A percentile compares a stretch with the other conserved stretches of the same genome.
Conservation (phyloP, 306 rosid species). For the Sindora glabra region DNA sequence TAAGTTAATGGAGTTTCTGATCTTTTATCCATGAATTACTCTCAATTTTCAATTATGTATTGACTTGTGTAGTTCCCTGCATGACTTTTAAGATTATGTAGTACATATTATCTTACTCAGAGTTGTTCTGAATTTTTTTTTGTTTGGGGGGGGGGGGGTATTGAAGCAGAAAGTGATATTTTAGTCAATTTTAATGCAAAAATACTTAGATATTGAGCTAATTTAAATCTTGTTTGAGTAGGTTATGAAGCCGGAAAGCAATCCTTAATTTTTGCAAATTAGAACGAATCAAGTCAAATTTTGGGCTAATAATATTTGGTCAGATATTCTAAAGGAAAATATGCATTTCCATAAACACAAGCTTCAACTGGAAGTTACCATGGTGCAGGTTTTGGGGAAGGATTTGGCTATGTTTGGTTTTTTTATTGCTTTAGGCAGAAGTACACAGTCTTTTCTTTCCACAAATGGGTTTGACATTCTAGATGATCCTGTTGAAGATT, state of each 20-base stretch:
- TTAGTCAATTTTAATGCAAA: not conserved
- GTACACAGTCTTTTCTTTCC: constrained; percentile 64
- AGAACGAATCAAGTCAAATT: too few relatives aligned
- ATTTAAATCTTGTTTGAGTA: not conserved
- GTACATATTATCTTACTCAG: not conserved
- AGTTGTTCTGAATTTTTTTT: constrained; percentile 1
- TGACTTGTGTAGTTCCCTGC: constrained; percentile 10
- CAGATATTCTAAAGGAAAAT: not conserved
- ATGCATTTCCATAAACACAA: constrained; percentile 4
- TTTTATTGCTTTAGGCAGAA: constrained; percentile 94
- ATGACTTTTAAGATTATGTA: not conserved
- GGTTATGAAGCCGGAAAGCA: too few relatives aligned
- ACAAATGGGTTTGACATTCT: constrained; percentile 67
- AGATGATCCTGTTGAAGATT: constrained; percentile 68
- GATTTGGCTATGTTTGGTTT: constrained; percentile 96
- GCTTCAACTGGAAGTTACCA: constrained; percentile 19
- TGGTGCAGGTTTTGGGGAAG: constrained; percentile 86
- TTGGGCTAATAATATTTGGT: too few relatives aligned
- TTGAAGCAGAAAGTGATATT: not conserved
- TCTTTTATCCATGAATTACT: not conserved
- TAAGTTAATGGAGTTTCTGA: not conserved
- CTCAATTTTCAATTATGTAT: not conserved
- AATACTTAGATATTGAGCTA: not conserved
- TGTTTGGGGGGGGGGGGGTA: not conserved
- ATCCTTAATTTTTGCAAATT: too few relatives aligned